phyloP scores from a whole-genome alignment of 768 basidiomycete genomes.

The Saitozyma sp. region DNA sequence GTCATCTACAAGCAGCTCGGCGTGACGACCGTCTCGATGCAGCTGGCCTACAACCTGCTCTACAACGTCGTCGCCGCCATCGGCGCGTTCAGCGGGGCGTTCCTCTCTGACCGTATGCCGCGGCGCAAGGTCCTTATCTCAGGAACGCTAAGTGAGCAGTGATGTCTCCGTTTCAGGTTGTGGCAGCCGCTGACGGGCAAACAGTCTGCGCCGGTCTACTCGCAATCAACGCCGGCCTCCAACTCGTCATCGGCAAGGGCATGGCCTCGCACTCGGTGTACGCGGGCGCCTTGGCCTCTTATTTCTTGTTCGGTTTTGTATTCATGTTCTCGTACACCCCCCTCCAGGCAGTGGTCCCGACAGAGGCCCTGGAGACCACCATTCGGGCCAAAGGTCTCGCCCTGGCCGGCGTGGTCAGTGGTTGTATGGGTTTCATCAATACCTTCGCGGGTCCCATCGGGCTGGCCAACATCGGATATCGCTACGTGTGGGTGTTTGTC shows the following conservation, averaged over 20 bases:
- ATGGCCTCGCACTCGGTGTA: slow-evolving; percentile 20
- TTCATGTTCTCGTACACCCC: slow-evolving; percentile 63
- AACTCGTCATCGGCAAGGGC: slow-evolving; percentile 17
- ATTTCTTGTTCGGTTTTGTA: slow-evolving; percentile 59
- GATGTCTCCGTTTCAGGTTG: too few relatives aligned
- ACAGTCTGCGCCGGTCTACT: not conserved
- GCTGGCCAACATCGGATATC: slow-evolving; percentile 52
- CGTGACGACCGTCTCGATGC: slow-evolving; percentile 27
- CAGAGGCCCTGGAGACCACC: slow-evolving; percentile 62
- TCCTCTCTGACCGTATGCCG: slow-evolving; percentile 31
- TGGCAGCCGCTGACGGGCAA: too few relatives aligned
- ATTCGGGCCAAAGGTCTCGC: slow-evolving; percentile 67
- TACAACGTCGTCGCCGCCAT: slow-evolving; percentile 49
- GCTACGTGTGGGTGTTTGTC: slow-evolving; percentile 37
- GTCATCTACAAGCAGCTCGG: slow-evolving; percentile 25
- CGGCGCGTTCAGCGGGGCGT: slow-evolving; percentile 38
- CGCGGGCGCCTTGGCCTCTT: slow-evolving; percentile 46
- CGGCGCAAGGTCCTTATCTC: slow-evolving; percentile 50
- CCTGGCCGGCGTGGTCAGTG: slow-evolving; percentile 54
- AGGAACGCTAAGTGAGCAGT: slow-evolving; percentile 43
- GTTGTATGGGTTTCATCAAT: slow-evolving; percentile 54
- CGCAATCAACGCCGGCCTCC: slow-evolving; percentile 20
- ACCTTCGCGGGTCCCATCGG: slow-evolving; percentile 60
- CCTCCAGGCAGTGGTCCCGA: slow-evolving; percentile 61
- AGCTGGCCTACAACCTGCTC: slow-evolving; percentile 53